Conservation (phyloP, 2,329 filamentous ascomycete species). For the Colletotrichum endophyticum region DNA sequence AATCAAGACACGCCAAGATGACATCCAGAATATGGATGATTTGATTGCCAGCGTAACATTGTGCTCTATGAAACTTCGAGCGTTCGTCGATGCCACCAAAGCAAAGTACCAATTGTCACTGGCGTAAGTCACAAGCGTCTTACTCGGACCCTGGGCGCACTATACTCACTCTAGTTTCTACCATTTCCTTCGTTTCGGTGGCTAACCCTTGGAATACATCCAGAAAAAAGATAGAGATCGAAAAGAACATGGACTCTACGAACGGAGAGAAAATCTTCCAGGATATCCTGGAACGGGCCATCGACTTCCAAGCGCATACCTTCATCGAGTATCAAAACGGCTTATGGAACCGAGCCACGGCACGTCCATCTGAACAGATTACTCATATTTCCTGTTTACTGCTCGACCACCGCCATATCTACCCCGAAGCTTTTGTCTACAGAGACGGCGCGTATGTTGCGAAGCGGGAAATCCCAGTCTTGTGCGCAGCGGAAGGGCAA, state of each 20-base stretch:
- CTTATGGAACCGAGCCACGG: background rate
- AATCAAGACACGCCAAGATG: background rate
- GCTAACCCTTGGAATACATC: background rate
- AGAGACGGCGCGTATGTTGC: background rate
- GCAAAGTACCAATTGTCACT: background rate
- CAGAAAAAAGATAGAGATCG: background rate
- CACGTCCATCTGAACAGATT: background rate
- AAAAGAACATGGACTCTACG: background rate
- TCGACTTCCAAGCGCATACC: background rate
- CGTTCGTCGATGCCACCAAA: background rate
- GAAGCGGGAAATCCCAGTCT: background rate
- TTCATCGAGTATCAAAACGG: background rate
- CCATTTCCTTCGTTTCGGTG: background rate
- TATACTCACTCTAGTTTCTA: background rate
- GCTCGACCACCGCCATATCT: background rate
- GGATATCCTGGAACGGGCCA: background rate
- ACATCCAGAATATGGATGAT: background rate
- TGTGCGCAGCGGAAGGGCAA: background rate
- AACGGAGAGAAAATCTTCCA: background rate
- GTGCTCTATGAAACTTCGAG: background rate
- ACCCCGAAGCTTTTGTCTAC: background rate
- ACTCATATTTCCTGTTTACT: background rate
- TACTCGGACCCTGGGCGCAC: background rate
- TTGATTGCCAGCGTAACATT: background rate
- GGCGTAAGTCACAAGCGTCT: background rate